Conservation (phyloP, 306 rosid genomes). For the Acacia crassicarpa region DNA sequence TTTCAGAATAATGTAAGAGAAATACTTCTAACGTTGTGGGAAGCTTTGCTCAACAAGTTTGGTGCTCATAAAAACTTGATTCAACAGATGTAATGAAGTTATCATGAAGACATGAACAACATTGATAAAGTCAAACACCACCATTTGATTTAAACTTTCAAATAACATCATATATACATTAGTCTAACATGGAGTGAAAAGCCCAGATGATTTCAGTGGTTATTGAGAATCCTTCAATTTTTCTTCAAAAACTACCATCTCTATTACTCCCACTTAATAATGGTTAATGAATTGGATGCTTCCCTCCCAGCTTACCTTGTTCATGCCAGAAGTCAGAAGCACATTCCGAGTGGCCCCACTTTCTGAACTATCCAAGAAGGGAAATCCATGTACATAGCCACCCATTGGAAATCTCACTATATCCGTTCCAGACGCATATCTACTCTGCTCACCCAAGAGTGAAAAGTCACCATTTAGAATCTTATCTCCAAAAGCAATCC, state of each 20-base stretch:
- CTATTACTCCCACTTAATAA: background rate
- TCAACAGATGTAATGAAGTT: background rate
- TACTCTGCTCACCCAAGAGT: conserved; percentile 87
- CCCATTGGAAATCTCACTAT: conserved; percentile 87
- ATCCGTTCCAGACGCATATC: conserved; percentile 96
- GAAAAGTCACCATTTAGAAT: conserved; percentile 92
- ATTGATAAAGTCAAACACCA: conserved; percentile 8
- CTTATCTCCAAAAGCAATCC: conserved; percentile 95
- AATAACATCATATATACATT: background rate
- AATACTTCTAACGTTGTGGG: background rate
- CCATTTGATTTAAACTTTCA: background rate
- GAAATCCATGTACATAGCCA: conserved; percentile 86
- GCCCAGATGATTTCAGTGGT: background rate
- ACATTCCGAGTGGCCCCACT: conserved; percentile 95
- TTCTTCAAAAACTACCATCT: conserved; percentile 1
- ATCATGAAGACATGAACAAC: background rate
- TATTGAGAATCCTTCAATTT: background rate
- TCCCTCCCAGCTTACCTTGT: conserved; percentile 50
- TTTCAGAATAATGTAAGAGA: conserved; percentile 3
- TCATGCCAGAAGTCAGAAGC: conserved; percentile 63
- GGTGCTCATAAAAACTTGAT: background rate
- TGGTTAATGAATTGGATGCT: conserved; percentile 1
- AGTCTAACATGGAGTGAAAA: background rate
- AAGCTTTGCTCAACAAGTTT: background rate
- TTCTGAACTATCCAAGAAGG: conserved; percentile 93